Base-by-base conservation (phyloP, 495 filamentous ascomycete species). In the Penicillium arizonense region DNA sequence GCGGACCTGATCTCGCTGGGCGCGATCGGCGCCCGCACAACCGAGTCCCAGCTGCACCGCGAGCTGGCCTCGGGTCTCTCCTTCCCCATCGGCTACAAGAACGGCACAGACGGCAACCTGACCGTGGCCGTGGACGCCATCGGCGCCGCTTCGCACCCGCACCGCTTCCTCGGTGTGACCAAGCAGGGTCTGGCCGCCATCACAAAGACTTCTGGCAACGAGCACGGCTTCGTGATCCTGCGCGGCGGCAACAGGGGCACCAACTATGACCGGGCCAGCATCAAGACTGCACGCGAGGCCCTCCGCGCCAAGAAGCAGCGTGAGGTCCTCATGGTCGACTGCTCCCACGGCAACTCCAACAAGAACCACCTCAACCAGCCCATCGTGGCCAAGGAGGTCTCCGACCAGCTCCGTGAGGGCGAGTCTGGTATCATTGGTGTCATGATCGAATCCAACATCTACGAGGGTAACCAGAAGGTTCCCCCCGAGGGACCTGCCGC, bases 111-210 rank as follows among this genome's bases (percentile, higher is more conserved):
- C 64, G 94, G 94, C n/a, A 89, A 87, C 62, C 73, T 98, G 44
- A 83, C 81, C 20, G 93, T 98, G n/a, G 91, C 93, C 36, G 93
- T 98, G 56, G 94, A 98, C 64, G 94, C 94, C 40, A 95, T 97
- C 55, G 92, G 95, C 49, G 86, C 91, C 7, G 94, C 94, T 3
- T 87, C 89, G 28, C 84, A 91, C 53, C 88, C 88, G 60, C 94
- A 98, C 74, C 91, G 95, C 72, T 98, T 98, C 80, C 90, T 98
- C 80, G 93, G 93, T 70, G 95, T 98, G 37, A 98, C 95, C n/a
- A 98, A 97, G 79, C 91, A 96, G 70, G 94, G 94, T 30, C 78
- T 97, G 50, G 94, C 94, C 10, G 90, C 94, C 30, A 98, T 98
- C 61, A 97, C 92, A 33, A 82, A 89, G 60, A 98, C 94, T 3